Evolutionary conservation across 2,329 filamentous ascomycete species (phyloP).

Genomic region (Talaromyces albobiverticillius): DNA sequence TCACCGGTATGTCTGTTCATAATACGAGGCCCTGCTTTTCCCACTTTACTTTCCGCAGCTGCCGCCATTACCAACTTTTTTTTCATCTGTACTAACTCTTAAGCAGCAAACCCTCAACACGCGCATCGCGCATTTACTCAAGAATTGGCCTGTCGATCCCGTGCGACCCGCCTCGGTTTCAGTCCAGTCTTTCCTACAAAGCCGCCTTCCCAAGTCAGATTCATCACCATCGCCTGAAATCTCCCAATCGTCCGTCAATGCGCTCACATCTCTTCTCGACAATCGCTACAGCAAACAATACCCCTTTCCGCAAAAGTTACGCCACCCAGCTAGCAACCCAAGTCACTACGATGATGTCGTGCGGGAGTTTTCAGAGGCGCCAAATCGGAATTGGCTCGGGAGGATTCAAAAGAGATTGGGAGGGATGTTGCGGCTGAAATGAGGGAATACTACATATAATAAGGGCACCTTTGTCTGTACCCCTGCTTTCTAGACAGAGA

Average conservation of each 20-base stretch:
- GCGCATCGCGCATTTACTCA: conserved; percentile 42
- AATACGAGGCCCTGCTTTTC: not conserved
- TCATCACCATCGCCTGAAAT: conserved; percentile 23
- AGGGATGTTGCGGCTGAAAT: conserved; percentile 48
- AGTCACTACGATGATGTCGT: conserved; percentile 53
- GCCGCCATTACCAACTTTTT: not conserved
- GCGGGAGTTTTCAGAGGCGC: conserved; percentile 53
- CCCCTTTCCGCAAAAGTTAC: conserved; percentile 45
- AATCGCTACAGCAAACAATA: conserved; percentile 55
- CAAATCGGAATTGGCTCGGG: conserved; percentile 46
- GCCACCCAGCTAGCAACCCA: conserved; percentile 51
- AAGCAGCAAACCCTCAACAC: conserved; percentile 18
- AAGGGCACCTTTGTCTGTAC: not conserved
- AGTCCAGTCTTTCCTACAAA: conserved; percentile 41
- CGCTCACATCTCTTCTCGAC: conserved; percentile 59
- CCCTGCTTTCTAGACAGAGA: not conserved
- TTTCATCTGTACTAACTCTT: conserved; percentile 3
- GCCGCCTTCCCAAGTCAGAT: conserved; percentile 25
- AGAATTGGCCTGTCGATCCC: conserved; percentile 44
- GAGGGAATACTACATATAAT: conserved; percentile 10
- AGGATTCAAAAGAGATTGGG: conserved; percentile 46
- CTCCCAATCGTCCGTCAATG: conserved; percentile 49
- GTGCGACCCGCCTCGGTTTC: conserved; percentile 46
- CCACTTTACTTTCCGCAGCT: not conserved
- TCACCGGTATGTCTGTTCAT: conserved; percentile 23